Percentiles rank a stretch among this genome's conserved stretches.
Conservation (phyloP, 768 basidiomycete species). For the Suillus clintonianus region DNA sequence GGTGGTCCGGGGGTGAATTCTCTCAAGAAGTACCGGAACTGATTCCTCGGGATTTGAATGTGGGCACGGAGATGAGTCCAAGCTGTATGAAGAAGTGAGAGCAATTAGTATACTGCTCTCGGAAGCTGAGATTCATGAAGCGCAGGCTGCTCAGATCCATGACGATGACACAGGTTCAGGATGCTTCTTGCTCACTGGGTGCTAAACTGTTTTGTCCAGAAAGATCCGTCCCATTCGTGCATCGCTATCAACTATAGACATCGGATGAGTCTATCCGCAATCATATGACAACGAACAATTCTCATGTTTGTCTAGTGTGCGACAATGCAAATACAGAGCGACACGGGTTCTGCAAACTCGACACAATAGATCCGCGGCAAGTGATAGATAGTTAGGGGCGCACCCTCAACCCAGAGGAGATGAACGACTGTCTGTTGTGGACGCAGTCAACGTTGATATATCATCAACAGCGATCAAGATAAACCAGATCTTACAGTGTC, state of each 20-base stretch:
- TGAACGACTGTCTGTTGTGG: not conserved
- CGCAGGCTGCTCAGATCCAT: not conserved
- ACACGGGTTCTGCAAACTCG: not conserved
- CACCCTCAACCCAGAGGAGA: not conserved
- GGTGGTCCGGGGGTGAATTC: conserved; percentile 6
- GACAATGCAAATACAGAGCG: not conserved
- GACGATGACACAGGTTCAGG: not conserved
- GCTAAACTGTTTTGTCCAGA: not conserved
- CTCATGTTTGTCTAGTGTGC: not conserved
- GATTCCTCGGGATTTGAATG: conserved; percentile 8
- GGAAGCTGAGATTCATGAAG: not conserved
- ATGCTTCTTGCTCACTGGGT: not conserved
- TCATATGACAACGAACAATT: not conserved
- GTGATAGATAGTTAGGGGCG: not conserved
- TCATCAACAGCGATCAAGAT: conserved; percentile 1
- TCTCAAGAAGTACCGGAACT: conserved; percentile 17
- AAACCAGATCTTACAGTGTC: conserved; percentile 27
- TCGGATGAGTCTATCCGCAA: not conserved
- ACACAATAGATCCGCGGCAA: not conserved
- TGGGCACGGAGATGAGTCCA: conserved; percentile 20
- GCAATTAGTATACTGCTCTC: not conserved
- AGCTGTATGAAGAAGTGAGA: conserved; percentile 12
- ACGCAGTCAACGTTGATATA: not conserved
- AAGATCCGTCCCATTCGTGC: not conserved
- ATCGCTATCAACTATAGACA: not conserved